These are phyloP conservation scores for Monilinia aucupariae DNA, from an alignment of 2,329 filamentous ascomycete genomes.

Conservation along the genomic window DNA sequence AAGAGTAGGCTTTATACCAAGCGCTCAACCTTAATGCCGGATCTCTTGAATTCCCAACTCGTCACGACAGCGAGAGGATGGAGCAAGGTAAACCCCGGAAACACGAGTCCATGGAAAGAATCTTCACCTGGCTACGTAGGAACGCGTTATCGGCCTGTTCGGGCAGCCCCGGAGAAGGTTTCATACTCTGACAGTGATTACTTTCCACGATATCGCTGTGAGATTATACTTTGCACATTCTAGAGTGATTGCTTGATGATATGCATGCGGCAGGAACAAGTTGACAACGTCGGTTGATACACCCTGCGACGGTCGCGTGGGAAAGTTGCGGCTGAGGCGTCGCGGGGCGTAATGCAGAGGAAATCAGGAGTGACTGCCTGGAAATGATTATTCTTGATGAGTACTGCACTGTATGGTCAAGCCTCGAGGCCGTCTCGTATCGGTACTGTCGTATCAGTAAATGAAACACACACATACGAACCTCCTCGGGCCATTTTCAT, in stretches of 20 bases:
- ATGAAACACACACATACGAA: too few relatives aligned
- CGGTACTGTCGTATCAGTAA: too few relatives aligned
- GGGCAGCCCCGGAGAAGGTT: background rate
- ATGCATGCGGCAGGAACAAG: background rate
- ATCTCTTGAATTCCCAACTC: too few relatives aligned
- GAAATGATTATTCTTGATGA: too few relatives aligned
- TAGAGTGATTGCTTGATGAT: background rate
- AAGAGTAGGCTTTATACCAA: too few relatives aligned
- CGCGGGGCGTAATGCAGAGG: background rate
- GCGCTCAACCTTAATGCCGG: too few relatives aligned
- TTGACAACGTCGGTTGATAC: background rate
- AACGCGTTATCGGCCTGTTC: background rate
- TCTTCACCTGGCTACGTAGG: too few relatives aligned
- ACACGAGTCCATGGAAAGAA: background rate
- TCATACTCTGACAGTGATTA: too few relatives aligned
- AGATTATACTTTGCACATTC: background rate
- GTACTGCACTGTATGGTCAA: too few relatives aligned
- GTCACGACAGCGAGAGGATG: background rate
- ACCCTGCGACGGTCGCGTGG: background rate
- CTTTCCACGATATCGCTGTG: background rate
- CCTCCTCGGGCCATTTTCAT: too few relatives aligned
- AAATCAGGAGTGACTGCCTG: background rate
- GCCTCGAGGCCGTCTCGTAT: too few relatives aligned
- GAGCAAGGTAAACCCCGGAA: background rate
- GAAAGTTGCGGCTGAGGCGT: background rate